Evolutionary conservation across 306 rosid species (phyloP), one percentile per base, ranked within the genome.

Genomic region (Quercus robur): DNA sequence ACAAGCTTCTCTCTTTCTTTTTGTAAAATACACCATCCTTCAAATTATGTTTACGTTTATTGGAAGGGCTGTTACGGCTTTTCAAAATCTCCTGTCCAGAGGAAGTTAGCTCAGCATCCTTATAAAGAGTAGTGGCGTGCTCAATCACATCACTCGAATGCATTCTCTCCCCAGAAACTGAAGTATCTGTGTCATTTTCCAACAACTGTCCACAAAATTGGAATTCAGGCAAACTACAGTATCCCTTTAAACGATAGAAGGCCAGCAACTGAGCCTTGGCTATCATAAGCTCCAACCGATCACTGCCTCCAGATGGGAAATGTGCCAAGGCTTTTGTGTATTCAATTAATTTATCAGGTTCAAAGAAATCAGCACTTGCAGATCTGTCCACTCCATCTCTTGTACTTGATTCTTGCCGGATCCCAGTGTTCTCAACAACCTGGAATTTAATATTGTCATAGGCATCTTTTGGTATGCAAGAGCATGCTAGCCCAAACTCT

Each of bases 231-330:
- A 95, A 86, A 85, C 86, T 79, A 76, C 83, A 61, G 81, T 84
- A 90, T 77, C 99, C 99, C 85, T 86, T 90, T 30, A 91, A 81
- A 55, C 91, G 96, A 78, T 82, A 73, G 79, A 90, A 91, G 77
- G 98, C 89, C 72, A 83, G 82, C 88, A 95, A 75, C 84, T 91
- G 99, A 78, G 98, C 97, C 91, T 86, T 93, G 28, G 98, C 97
- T 66, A 90, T 80, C 78, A 66, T 92, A 76, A 91, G 89, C 75
- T 89, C 99, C 87, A 95, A 78, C 19, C 87, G 86, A 70, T 90
- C 86, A 59, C 87, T 76, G 30, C 89, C 91, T 33, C 81, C 85
- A 44, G 85, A 84, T 55, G 99, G 93, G 25, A 80, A 87, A 87
- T 21, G 77, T 44, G 99, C 91, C 77, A 95, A 81, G 26, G 75